Percentiles rank a stretch among this genome's conserved stretches.
These are phyloP conservation scores for Leishmania martiniquensis DNA, from an alignment of 208 protist species.

Conservation along the genomic window DNA sequence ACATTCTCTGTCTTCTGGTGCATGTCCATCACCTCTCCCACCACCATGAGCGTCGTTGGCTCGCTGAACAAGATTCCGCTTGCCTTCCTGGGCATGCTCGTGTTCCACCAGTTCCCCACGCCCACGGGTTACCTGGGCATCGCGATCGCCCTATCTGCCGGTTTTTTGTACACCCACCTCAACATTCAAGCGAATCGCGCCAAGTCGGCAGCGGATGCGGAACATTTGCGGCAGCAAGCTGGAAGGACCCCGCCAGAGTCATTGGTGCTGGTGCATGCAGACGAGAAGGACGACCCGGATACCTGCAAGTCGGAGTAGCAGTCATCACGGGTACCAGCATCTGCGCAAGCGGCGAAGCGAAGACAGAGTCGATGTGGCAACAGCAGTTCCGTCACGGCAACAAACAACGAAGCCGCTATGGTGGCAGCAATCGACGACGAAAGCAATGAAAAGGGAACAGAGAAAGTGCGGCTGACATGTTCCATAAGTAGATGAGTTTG, in stretches of 20 bases:
- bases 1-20: constrained; percentile 91
- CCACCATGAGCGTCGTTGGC: constrained; percentile 89
- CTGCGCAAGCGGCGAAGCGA: neutral
- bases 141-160: constrained; percentile 62
- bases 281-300: constrained; percentile 3
- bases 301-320: constrained; percentile 17
- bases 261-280: constrained; percentile 5
- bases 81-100: constrained; percentile 79
- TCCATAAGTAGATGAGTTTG: neutral
- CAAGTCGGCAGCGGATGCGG: constrained; percentile 20
- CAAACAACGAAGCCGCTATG: neutral
- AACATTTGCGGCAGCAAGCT: neutral
- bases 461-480: neutral
- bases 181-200: constrained; percentile 45
- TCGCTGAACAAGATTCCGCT: constrained; percentile 87
- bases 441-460: neutral
- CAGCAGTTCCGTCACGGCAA: neutral
- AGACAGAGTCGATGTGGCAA: neutral
- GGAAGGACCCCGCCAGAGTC: neutral
- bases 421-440: neutral
- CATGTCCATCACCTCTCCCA: constrained; percentile 88
- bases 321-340: neutral
- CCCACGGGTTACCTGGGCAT: constrained; percentile 73
- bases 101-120: constrained; percentile 86
- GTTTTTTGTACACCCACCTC: constrained; percentile 76